phyloP scores from a whole-genome alignment of 2,329 filamentous ascomycete species.

The Ceratocystis huliohia region DNA sequence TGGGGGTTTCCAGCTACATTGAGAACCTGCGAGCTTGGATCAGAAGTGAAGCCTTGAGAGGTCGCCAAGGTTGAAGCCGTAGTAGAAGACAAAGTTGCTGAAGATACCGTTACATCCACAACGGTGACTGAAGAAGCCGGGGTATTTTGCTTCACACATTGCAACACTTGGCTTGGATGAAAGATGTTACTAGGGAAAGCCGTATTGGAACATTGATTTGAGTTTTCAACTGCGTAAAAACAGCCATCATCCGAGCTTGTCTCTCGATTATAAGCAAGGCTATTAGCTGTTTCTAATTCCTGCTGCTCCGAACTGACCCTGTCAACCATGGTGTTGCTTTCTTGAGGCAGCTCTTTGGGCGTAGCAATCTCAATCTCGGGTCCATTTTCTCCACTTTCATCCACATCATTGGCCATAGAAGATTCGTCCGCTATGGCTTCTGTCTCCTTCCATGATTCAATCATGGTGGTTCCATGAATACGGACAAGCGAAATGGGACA shows the following conservation, averaged over 20 bases:
- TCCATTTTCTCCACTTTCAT: not conserved
- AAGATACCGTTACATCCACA: not conserved
- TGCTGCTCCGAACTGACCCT: no score
- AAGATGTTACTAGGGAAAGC: not conserved
- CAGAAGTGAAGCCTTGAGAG: not conserved
- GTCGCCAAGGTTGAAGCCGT: not conserved
- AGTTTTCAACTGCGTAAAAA: not conserved
- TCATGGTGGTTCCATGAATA: slow-evolving; percentile 90
- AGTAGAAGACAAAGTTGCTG: not conserved
- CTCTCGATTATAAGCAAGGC: no score
- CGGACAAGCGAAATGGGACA: slow-evolving; percentile 83
- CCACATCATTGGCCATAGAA: slow-evolving; percentile 3
- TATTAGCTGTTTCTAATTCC: no score
- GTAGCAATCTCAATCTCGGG: not conserved
- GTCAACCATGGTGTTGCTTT: not conserved
- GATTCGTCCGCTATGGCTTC: slow-evolving; percentile 33
- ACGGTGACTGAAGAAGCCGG: not conserved
- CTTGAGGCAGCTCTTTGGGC: not conserved
- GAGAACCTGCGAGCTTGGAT: no score
- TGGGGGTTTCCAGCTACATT: not conserved
- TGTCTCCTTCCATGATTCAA: slow-evolving; percentile 81
- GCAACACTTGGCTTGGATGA: not conserved
- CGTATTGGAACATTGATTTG: not conserved
- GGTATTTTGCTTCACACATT: not conserved
- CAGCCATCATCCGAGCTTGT: no score